phyloP scores from a whole-genome alignment of 805 yeast genomes.

The Kuraishia piskuri region DNA sequence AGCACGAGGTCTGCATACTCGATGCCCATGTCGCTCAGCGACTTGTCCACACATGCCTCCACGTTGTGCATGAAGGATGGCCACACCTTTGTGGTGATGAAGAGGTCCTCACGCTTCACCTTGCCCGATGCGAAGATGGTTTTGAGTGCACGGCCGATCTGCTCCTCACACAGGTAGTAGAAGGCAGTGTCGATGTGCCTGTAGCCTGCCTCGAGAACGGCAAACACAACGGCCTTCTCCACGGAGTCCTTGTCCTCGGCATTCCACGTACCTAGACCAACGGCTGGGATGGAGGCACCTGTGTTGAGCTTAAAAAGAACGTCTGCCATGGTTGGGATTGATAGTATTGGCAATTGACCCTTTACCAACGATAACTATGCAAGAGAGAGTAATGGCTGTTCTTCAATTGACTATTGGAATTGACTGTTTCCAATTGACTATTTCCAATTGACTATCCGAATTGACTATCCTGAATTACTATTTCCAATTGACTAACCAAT shows the following conservation, averaged over 20 bases:
- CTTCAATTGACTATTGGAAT: too few species aligned
- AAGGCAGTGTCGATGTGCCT: constrained; percentile 34
- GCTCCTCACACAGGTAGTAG: constrained; percentile 28
- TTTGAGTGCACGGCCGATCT: constrained; percentile 31
- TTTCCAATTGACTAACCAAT: too few species aligned
- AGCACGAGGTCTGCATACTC: constrained; percentile 37
- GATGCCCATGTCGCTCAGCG: constrained; percentile 22
- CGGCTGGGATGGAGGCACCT: constrained; percentile 12
- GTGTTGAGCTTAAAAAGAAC: constrained; percentile 4
- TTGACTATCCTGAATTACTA: too few species aligned
- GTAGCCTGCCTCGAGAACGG: constrained; percentile 28
- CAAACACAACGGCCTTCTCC: constrained; percentile 7
- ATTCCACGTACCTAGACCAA: constrained; percentile 17
- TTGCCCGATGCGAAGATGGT: constrained; percentile 5
- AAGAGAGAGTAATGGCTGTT: too few species aligned
- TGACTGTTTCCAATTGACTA: too few species aligned
- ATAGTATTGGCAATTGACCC: too few species aligned
- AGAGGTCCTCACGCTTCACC: constrained; percentile 7
- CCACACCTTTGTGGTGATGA: constrained; percentile 15
- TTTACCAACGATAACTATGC: too few species aligned
- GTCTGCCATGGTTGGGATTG: background rate
- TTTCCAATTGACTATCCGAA: too few species aligned
- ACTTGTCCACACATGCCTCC: constrained; percentile 24
- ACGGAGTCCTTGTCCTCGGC: constrained; percentile 4
- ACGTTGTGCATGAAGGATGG: constrained; percentile 24